These are phyloP conservation scores for Starmerella apicola DNA, from an alignment of 805 yeast genomes.

Conservation along the genomic window DNA sequence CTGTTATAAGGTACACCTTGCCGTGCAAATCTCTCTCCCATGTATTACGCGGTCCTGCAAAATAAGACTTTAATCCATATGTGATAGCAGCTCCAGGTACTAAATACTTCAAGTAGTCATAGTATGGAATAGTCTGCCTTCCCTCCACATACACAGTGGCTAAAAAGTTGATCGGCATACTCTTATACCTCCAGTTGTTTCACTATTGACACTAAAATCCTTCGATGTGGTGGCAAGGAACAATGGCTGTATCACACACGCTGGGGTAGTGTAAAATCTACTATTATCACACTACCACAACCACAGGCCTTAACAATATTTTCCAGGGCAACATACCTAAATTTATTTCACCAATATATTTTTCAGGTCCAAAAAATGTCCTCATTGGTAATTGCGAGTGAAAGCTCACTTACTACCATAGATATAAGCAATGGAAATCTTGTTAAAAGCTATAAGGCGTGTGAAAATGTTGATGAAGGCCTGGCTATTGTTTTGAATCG, in stretches of 20 bases:
- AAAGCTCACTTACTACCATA: slow-evolving; percentile 10
- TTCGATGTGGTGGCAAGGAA: no score
- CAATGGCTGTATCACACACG: neutral
- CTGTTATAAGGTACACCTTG: slow-evolving; percentile 47
- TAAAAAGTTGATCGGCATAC: slow-evolving; percentile 77
- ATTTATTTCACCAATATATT: neutral
- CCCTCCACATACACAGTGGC: slow-evolving; percentile 64
- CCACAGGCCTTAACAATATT: no score
- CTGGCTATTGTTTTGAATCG: neutral
- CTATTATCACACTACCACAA: no score
- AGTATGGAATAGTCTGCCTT: slow-evolving; percentile 62
- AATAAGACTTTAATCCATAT: slow-evolving; percentile 52
- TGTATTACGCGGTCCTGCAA: slow-evolving; percentile 67
- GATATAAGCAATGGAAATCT: slow-evolving; percentile 27
- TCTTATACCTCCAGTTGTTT: no score
- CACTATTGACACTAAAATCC: no score
- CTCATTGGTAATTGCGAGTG: slow-evolving; percentile 13
- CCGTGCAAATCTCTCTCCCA: slow-evolving; percentile 94
- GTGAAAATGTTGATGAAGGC: slow-evolving; percentile 12
- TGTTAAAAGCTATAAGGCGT: slow-evolving; percentile 16
- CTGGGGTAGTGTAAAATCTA: neutral
- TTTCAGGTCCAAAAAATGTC: slow-evolving; percentile 5
- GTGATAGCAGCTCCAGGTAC: slow-evolving; percentile 43
- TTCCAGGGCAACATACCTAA: no score
- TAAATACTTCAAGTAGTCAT: slow-evolving; percentile 38